Evolutionary conservation across 345 rosid species (phyloP).

Genomic region (Ceriops tagal): DNA sequence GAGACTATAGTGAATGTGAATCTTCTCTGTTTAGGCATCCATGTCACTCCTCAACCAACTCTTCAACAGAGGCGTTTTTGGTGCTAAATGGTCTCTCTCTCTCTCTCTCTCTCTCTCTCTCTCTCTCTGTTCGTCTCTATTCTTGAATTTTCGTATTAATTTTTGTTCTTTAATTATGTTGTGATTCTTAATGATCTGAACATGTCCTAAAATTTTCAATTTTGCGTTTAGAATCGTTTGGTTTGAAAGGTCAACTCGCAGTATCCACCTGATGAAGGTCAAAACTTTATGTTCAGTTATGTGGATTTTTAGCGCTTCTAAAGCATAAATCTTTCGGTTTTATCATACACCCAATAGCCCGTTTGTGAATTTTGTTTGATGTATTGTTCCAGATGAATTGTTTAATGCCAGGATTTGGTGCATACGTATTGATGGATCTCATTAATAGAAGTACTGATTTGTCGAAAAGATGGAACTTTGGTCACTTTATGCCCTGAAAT

Average conservation of each 20-base stretch:
- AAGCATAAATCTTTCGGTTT: neutral
- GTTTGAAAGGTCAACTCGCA: too few species aligned
- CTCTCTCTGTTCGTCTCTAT: neutral
- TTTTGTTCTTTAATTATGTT: neutral
- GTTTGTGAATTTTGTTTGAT: conserved; percentile 6
- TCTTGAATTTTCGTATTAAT: neutral
- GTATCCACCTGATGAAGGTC: too few species aligned
- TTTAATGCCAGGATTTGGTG: neutral
- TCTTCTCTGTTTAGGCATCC: conserved; percentile 1
- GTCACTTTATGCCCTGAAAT: neutral
- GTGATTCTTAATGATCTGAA: neutral
- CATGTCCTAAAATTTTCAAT: too few species aligned
- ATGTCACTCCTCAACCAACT: conserved; percentile 93
- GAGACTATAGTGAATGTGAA: neutral
- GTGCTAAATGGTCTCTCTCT: conserved; percentile 58
- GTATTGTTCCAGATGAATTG: neutral
- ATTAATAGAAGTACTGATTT: neutral
- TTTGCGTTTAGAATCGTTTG: too few species aligned
- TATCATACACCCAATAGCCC: neutral
- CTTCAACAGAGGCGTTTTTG: conserved; percentile 88
- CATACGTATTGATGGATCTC: neutral
- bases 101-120: conserved; percentile 3
- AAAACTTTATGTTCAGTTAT: too few species aligned
- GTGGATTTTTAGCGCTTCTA: too few species aligned
- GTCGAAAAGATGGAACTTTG: neutral